A percentile compares a stretch with the other conserved stretches of the same genome.
phyloP scores from a whole-genome alignment of 805 yeast genomes.

The Metschnikowia baotianmanensis region DNA sequence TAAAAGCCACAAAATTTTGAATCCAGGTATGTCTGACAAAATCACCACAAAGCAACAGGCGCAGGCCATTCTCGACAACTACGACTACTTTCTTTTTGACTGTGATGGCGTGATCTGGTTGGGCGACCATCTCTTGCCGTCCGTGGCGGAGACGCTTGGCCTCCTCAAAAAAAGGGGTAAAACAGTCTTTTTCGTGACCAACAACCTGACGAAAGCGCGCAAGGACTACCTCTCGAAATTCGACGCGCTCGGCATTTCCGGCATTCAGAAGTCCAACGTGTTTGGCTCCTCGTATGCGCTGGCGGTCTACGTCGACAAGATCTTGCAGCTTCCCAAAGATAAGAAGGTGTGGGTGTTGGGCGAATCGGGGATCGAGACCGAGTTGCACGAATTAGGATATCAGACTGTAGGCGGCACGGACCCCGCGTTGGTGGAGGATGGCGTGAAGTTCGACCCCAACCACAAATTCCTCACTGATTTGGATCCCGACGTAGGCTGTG shows the following conservation, averaged over 20 bases:
- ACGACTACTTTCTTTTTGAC: constrained; percentile 89
- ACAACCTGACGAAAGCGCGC: constrained; percentile 91
- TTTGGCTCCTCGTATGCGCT: constrained; percentile 92
- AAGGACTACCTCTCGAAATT: constrained; percentile 74
- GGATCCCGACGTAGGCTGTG: constrained; percentile 80
- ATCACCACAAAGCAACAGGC: constrained; percentile 48
- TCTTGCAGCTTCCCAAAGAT: constrained; percentile 67
- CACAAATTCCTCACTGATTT: constrained; percentile 52
- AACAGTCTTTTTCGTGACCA: constrained; percentile 84
- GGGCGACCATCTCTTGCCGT: constrained; percentile 78
- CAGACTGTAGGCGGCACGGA: constrained; percentile 82
- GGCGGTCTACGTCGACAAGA: constrained; percentile 79
- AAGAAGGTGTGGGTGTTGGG: constrained; percentile 89
- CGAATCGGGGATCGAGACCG: constrained; percentile 80
- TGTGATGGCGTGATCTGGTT: constrained; percentile 98
- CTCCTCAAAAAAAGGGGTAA: constrained; percentile 56
- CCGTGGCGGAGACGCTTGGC: constrained; percentile 70
- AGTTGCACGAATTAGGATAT: constrained; percentile 72
- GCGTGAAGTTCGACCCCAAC: constrained; percentile 53
- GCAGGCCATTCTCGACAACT: constrained; percentile 52
- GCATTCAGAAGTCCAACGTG: constrained; percentile 58
- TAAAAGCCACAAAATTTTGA: background rate
- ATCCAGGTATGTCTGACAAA: constrained; percentile 44
- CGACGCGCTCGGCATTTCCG: constrained; percentile 51
- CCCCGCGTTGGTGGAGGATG: constrained; percentile 46